These are phyloP conservation scores for Spathaspora gorwiae DNA, from an alignment of 805 yeast species.

Conservation along the genomic window DNA sequence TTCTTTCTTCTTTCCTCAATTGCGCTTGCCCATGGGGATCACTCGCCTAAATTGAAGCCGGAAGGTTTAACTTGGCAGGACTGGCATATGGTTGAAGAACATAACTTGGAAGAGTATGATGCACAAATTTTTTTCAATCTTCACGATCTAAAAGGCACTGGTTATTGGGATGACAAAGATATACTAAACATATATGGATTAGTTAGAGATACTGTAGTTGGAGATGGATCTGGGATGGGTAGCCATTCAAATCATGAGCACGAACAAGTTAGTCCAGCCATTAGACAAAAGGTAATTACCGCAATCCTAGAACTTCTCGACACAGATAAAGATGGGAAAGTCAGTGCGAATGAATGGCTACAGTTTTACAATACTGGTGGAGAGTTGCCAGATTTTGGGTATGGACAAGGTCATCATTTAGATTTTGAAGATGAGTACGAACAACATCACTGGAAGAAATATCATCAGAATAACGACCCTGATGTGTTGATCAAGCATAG, in stretches of 20 bases:
- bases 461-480: slow-evolving; percentile 74
- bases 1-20: not conserved
- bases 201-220: slow-evolving; percentile 64
- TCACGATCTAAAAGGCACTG: slow-evolving; percentile 68
- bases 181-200: slow-evolving; percentile 81
- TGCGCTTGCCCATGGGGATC: slow-evolving; percentile 9
- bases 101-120: slow-evolving; percentile 69
- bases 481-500: slow-evolving; percentile 75
- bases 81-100: slow-evolving; percentile 92
- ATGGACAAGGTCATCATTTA: slow-evolving; percentile 91
- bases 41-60: slow-evolving; percentile 27
- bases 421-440: slow-evolving; percentile 93
- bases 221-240: slow-evolving; percentile 90
- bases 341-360: slow-evolving; percentile 68
- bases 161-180: slow-evolving; percentile 53
- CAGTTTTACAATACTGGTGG: slow-evolving; percentile 58
- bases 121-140: slow-evolving; percentile 71
- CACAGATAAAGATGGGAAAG: slow-evolving; percentile 57
- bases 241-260: slow-evolving; percentile 54
- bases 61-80: slow-evolving; percentile 64
- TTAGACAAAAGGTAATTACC: slow-evolving; percentile 50
- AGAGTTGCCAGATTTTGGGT: slow-evolving; percentile 84
- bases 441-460: slow-evolving; percentile 88
- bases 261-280: slow-evolving; percentile 46
- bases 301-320: slow-evolving; percentile 61